Evolutionary conservation across 805 yeast genomes (phyloP), one percentile per base, ranked within the genome.

Genomic region (Candida andamanensis): DNA sequence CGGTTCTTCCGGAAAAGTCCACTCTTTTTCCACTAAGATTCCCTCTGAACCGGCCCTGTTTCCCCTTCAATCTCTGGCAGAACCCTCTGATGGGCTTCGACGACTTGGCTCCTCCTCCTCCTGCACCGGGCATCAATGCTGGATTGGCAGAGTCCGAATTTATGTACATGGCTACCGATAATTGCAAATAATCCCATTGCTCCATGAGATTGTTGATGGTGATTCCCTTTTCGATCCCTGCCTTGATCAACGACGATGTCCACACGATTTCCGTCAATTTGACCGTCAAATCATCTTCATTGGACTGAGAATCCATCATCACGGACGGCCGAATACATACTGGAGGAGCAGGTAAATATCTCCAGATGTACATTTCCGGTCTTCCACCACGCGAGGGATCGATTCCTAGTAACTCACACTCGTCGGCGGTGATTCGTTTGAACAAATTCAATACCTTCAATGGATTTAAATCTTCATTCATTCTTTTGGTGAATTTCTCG

Each of bases 321-420:
- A 92, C 97, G 4, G 97, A 89, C 3, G 99, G 99, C 45, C 99
- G 76, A 35, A 92, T 92, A 69, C 98, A 92, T 13, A 94, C 97
- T 0, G 99, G 99, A 1, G 99, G 98, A 0, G 97, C 97, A 0
- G 98, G 98, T 33, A 92, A 71, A 54, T 89, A 92, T 52, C 95
- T 76, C 99, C 98, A 92, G 24, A 92, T 76, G 56, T 89, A 92
- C 72, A 83, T 85, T 60, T 90, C 97, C 4, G 97, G 98, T 44
- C 97, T 72, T 28, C 97, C 96, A 23, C 87, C 85, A 45, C 78
- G 74, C 3, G 85, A 72, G 1, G 96, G 76, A 50, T 92, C 92
- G 33, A 92, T 77, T 34, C 98, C 99, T 19, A 92, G 63, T 13
- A 92, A 69, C 58, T 90, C 97, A 62, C 96, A 89, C 51, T 92